These are phyloP conservation scores for Arthroderma sp. DNA, from an alignment of 2,329 filamentous ascomycete species.

Conservation along the genomic window DNA sequence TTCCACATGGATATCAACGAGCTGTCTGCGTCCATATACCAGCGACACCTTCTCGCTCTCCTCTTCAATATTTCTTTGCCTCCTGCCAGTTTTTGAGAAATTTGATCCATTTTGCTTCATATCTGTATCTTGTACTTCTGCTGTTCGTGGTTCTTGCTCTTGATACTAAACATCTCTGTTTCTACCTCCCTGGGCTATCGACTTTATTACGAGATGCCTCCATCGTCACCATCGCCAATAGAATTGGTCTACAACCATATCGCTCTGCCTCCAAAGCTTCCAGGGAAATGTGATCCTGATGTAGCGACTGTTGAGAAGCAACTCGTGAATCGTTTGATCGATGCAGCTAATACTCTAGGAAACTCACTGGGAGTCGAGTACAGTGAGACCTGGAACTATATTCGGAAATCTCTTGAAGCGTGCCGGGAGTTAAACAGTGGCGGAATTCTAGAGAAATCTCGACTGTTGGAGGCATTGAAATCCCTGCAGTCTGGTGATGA, in stretches of 20 bases:
- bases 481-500: constrained; percentile 13
- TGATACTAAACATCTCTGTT: too few species aligned
- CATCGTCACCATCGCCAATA: too few species aligned
- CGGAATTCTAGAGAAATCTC: constrained; percentile 10
- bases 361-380: constrained; percentile 13
- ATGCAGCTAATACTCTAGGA: constrained; percentile 16
- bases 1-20: too few species aligned
- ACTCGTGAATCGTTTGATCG: constrained; percentile 8
- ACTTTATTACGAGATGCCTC: too few species aligned
- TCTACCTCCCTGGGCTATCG: too few species aligned
- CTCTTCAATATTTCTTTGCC: too few species aligned
- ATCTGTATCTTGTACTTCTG: too few species aligned
- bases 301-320: constrained; percentile 16
- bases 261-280: constrained; percentile 26
- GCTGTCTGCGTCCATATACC: too few species aligned
- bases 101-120: too few species aligned
- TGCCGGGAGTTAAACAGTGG: constrained; percentile 10
- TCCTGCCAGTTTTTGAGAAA: too few species aligned
- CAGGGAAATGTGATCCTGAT: constrained; percentile 21
- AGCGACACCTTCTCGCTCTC: too few species aligned
- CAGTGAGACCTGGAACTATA: constrained; percentile 10
- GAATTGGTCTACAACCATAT: constrained; percentile 18
- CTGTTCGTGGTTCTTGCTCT: too few species aligned
- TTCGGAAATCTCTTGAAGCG: constrained; percentile 7
- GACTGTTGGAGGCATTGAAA: constrained; percentile 18